Evolutionary conservation across 345 rosid species (phyloP).

Genomic region (Hibiscus trionum): DNA sequence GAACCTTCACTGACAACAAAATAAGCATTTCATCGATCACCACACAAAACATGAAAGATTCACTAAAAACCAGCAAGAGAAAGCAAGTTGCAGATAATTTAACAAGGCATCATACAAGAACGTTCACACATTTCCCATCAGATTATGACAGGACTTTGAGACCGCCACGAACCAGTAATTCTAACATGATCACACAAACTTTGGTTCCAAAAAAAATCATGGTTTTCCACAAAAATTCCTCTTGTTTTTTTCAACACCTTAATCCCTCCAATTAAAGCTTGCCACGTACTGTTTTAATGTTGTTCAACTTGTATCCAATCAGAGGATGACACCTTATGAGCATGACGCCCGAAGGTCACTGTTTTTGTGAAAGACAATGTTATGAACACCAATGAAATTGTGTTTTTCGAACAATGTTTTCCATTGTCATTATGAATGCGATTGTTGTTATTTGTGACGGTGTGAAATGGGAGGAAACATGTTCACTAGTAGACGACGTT

Average conservation of each 20-base stretch:
- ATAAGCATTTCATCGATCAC: background rate
- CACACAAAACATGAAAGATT: background rate
- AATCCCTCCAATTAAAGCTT: background rate
- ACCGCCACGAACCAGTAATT: background rate
- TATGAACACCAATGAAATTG: background rate
- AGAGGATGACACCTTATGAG: background rate
- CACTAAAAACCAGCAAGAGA: background rate
- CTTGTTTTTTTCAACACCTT: background rate
- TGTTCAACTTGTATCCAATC: constrained; percentile 1
- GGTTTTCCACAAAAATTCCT: background rate
- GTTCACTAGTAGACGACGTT: too few species aligned
- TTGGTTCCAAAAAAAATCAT: background rate
- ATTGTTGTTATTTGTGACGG: background rate
- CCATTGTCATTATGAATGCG: background rate
- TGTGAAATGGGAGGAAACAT: background rate
- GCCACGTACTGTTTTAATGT: background rate
- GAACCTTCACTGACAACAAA: too few species aligned
- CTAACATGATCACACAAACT: background rate
- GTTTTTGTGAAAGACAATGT: background rate
- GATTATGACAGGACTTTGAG: constrained; percentile 1
- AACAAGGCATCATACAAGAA: background rate
- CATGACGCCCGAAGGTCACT: background rate
- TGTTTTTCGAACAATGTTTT: background rate
- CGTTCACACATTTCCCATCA: background rate
- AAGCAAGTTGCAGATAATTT: constrained; percentile 1